Conservation (phyloP, 306 rosid species). For the Cyamopsis tetragonoloba region DNA sequence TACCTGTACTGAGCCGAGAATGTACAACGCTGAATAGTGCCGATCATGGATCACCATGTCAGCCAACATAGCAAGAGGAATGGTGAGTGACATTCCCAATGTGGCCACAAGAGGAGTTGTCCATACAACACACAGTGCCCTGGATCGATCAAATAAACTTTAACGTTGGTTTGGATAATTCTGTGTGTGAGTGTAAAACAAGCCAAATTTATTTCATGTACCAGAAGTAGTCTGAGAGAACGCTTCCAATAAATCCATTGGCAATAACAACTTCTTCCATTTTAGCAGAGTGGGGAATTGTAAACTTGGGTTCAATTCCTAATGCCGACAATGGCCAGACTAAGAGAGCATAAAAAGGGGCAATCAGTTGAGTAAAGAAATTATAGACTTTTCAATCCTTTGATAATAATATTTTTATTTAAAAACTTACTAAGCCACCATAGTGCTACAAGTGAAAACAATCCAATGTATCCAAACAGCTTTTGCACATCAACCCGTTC, state of each 20-base stretch:
- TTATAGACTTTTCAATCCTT: conserved; percentile 13
- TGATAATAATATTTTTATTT: not conserved
- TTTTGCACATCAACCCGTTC: conserved; percentile 87
- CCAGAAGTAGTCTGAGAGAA: conserved; percentile 96
- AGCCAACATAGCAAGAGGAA: conserved; percentile 97
- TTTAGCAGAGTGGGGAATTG: conserved; percentile 72
- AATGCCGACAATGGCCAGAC: conserved; percentile 92
- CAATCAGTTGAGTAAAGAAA: not conserved
- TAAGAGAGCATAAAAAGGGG: conserved; percentile 29
- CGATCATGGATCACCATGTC: conserved; percentile 97
- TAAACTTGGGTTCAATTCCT: conserved; percentile 92
- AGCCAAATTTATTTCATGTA: conserved; percentile 29
- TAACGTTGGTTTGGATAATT: not conserved
- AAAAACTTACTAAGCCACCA: conserved; percentile 92
- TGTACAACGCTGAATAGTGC: conserved; percentile 83
- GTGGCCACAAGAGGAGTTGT: conserved; percentile 98
- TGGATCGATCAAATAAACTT: conserved; percentile 30
- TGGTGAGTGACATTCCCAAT: conserved; percentile 98
- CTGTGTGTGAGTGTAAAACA: not conserved
- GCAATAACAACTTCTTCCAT: conserved; percentile 91
- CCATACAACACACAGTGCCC: conserved; percentile 99
- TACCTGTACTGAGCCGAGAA: conserved; percentile 94
- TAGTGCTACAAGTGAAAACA: conserved; percentile 73
- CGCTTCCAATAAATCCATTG: conserved; percentile 92
- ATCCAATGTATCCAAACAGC: conserved; percentile 95